Evolutionary conservation across 2,329 filamentous ascomycete genomes (phyloP).

Genomic region (Colletotrichum caudatum): DNA sequence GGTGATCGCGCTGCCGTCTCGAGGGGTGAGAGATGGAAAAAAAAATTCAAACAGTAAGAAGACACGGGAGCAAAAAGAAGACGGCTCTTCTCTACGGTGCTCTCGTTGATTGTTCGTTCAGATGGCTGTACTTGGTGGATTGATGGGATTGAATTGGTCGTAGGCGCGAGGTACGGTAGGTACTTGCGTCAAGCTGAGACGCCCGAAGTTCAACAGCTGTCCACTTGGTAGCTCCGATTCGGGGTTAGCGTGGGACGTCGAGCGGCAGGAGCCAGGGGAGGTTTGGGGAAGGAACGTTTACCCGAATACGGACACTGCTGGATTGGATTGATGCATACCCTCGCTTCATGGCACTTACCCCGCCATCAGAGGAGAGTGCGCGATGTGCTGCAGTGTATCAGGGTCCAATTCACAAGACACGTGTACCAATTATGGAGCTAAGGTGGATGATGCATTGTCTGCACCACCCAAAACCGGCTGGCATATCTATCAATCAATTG

Average conservation of each 20-base stretch:
- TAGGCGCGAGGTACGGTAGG: slow-evolving; percentile 18
- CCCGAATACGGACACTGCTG: slow-evolving; percentile 4
- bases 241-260: slow-evolving; percentile 36
- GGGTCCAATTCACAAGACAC: slow-evolving; percentile 21
- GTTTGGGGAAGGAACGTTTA: slow-evolving; percentile 13
- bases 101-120: slow-evolving; percentile 15
- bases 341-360: slow-evolving; percentile 15
- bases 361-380: slow-evolving; percentile 15
- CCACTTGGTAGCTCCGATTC: slow-evolving; percentile 44
- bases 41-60: not conserved
- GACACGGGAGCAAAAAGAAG: slow-evolving; percentile 27
- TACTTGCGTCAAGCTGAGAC: slow-evolving; percentile 30
- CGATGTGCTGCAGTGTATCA: slow-evolving; percentile 9
- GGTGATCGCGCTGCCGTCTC: slow-evolving; percentile 16
- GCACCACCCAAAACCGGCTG: too few species aligned
- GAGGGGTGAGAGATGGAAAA: not conserved
- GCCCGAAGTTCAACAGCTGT: slow-evolving; percentile 46
- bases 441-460: not conserved
- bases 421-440: slow-evolving; percentile 18
- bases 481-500: not conserved
- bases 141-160: slow-evolving; percentile 19
- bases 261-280: slow-evolving; percentile 27
- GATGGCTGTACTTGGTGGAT: not conserved
- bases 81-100: slow-evolving; percentile 29
- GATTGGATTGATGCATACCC: slow-evolving; percentile 1